Evolutionary conservation across 1,284 basidiomycete species (phyloP).

Genomic region (Rhodotorula glutinis): DNA sequence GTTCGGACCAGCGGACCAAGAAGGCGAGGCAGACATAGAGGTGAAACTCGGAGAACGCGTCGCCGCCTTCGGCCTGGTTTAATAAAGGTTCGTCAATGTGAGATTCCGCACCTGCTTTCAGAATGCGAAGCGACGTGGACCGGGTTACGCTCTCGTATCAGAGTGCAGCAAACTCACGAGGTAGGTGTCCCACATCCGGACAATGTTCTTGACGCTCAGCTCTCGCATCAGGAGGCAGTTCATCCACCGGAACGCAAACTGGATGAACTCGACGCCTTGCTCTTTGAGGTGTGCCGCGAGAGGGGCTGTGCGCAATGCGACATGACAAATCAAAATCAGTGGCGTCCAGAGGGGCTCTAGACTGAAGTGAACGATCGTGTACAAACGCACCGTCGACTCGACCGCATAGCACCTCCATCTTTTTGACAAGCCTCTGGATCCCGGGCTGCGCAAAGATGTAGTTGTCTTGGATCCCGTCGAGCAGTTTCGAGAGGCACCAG

Average conservation of each 20-base stretch:
- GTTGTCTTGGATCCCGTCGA: constrained; percentile 96
- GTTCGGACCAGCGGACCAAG: constrained; percentile 85
- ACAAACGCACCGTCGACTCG: constrained; percentile 74
- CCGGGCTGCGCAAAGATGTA: constrained; percentile 93
- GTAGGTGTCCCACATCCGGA: constrained; percentile 98
- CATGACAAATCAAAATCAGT: background rate
- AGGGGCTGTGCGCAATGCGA: constrained; percentile 57
- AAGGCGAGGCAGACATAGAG: constrained; percentile 94
- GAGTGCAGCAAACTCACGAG: constrained; percentile 59
- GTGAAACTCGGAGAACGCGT: constrained; percentile 95
- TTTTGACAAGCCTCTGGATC: constrained; percentile 82
- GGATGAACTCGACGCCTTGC: constrained; percentile 95
- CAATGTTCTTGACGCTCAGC: constrained; percentile 88
- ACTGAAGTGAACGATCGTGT: too few relatives aligned
- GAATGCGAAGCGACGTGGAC: too few relatives aligned
- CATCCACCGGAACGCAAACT: constrained; percentile 98
- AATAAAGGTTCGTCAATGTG: background rate
- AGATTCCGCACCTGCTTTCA: background rate
- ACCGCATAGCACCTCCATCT: constrained; percentile 87
- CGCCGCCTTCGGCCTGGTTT: constrained; percentile 79
- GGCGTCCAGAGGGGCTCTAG: too few relatives aligned
- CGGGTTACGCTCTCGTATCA: background rate
- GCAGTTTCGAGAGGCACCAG: constrained; percentile 88
- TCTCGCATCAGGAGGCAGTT: constrained; percentile 96
- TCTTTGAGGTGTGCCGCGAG: constrained; percentile 75